These are phyloP conservation scores for Sporormia fimetaria DNA, from an alignment of 495 filamentous ascomycete species.

Conservation along the genomic window DNA sequence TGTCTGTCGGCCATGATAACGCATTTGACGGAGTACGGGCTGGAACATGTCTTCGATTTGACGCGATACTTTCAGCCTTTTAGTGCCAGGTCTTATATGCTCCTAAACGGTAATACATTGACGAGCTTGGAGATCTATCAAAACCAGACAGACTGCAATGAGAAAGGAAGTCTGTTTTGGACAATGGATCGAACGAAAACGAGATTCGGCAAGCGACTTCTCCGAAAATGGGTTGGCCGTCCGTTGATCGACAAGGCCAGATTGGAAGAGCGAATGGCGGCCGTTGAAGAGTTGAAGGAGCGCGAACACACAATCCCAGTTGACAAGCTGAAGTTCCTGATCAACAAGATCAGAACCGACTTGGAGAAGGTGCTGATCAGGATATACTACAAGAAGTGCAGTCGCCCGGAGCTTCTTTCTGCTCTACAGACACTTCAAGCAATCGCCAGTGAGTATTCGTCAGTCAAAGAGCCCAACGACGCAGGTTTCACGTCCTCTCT, in stretches of 20 bases:
- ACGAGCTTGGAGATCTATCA: constrained; percentile 92
- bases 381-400: constrained; percentile 82
- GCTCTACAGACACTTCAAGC: constrained; percentile 75
- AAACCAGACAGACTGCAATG: constrained; percentile 78
- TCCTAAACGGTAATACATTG: constrained; percentile 89
- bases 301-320: constrained; percentile 51
- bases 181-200: constrained; percentile 87
- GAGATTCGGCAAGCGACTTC: constrained; percentile 73
- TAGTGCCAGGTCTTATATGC: constrained; percentile 87
- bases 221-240: constrained; percentile 91
- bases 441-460: constrained; percentile 61
- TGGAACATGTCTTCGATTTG: constrained; percentile 92
- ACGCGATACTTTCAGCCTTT: constrained; percentile 98
- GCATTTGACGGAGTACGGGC: constrained; percentile 82
- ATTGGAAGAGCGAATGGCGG: constrained; percentile 73
- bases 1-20: constrained; percentile 96
- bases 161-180: constrained; percentile 91
- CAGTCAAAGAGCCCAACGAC: constrained; percentile 52
- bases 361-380: constrained; percentile 85
- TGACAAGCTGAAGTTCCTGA: constrained; percentile 58
- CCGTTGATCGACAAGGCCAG: constrained; percentile 69
- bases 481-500: constrained; percentile 63
- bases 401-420: constrained; percentile 75
- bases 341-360: constrained; percentile 64
- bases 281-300: constrained; percentile 79